Conservation (phyloP, 192 early-diverging fungal genomes). For the Rhizoclosmatium sp. region DNA sequence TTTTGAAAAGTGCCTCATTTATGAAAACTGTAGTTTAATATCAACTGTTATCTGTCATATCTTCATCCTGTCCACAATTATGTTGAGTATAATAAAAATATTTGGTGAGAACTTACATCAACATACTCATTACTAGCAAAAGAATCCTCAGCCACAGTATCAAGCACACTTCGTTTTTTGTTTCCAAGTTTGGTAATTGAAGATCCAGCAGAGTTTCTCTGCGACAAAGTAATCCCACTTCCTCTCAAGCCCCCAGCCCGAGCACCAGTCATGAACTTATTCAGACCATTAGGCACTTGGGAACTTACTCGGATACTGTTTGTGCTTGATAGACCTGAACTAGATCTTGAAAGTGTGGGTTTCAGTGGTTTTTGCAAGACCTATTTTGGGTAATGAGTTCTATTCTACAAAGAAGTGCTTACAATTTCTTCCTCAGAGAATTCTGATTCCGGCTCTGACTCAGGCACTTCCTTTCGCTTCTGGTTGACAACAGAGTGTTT, state of each 20-base stretch:
- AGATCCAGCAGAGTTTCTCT: not conserved
- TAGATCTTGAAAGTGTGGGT: too few species aligned
- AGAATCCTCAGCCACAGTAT: not conserved
- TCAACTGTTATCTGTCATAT: not conserved
- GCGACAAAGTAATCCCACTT: not conserved
- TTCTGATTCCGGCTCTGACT: too few species aligned
- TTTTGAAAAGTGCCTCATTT: too few species aligned
- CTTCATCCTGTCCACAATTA: not conserved
- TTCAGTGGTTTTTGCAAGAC: too few species aligned
- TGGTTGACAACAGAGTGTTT: too few species aligned
- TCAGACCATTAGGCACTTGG: not conserved
- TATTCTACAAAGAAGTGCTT: too few species aligned
- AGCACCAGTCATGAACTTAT: slow-evolving; percentile 9
- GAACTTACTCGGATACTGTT: too few species aligned
- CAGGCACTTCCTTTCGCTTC: too few species aligned
- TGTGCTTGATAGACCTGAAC: too few species aligned
- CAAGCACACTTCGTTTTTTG: not conserved
- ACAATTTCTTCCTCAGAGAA: too few species aligned
- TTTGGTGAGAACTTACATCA: slow-evolving; percentile 1
- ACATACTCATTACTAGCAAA: slow-evolving; percentile 7
- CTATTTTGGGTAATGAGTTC: too few species aligned
- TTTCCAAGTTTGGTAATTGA: too few species aligned
- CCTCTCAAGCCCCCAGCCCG: not conserved
- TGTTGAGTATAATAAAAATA: not conserved
- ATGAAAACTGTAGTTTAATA: not conserved